Conservation (phyloP, 2,329 filamentous ascomycete genomes). For the Fusarium sarcochroum region DNA sequence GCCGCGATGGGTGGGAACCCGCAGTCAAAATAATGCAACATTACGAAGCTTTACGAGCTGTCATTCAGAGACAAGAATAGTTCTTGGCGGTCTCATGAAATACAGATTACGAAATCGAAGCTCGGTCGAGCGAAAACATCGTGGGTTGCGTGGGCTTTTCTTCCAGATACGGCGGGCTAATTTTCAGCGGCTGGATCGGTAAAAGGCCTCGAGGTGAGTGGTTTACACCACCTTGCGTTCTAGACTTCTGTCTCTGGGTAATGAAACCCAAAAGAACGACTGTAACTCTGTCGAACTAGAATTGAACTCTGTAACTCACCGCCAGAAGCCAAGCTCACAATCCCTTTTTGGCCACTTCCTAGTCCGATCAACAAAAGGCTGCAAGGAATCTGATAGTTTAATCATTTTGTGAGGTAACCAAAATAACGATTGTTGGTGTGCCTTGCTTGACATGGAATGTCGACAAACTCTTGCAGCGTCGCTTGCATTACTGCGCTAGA, state of each 20-base stretch:
- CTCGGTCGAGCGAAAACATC: not conserved
- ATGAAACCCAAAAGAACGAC: slow-evolving; percentile 33
- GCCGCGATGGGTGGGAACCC: slow-evolving; percentile 37
- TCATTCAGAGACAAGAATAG: slow-evolving; percentile 1
- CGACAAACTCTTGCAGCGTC: slow-evolving; percentile 41
- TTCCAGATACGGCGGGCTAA: slow-evolving; percentile 2
- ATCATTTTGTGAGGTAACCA: slow-evolving; percentile 48
- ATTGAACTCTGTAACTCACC: slow-evolving; percentile 37
- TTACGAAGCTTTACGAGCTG: slow-evolving; percentile 1
- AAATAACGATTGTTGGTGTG: slow-evolving; percentile 20
- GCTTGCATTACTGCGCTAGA: slow-evolving; percentile 42
- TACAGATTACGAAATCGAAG: slow-evolving; percentile 10
- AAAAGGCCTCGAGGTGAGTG: slow-evolving; percentile 28
- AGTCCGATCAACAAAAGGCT: slow-evolving; percentile 8
- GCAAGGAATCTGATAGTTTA: slow-evolving; percentile 22
- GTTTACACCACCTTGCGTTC: slow-evolving; percentile 27
- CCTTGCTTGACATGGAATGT: slow-evolving; percentile 15
- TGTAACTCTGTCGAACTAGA: slow-evolving; percentile 31
- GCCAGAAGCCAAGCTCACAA: slow-evolving; percentile 28
- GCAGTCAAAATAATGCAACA: slow-evolving; percentile 26
- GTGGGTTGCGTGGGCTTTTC: not conserved
- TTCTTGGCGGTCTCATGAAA: slow-evolving; percentile 3
- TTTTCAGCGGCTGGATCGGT: slow-evolving; percentile 41
- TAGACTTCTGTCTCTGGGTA: slow-evolving; percentile 36
- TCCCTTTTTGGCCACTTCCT: slow-evolving; percentile 8